Conservation (phyloP, 257 asterid species). For the Mentha longifolia region DNA sequence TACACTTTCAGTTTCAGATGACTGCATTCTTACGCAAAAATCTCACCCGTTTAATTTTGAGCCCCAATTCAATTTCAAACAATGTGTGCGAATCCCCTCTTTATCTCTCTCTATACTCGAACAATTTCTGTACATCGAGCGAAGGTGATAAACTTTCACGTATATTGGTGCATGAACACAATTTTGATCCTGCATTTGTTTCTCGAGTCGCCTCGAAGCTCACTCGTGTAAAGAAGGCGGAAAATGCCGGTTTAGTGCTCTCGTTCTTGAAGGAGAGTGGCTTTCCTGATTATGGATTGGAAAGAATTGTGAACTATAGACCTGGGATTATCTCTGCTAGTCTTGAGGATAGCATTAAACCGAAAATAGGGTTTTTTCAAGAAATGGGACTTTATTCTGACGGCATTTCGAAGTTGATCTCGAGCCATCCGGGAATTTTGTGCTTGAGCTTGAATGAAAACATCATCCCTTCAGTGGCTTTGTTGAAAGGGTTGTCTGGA, state of each 20-base stretch:
- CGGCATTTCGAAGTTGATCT: not conserved
- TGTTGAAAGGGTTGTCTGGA: not conserved
- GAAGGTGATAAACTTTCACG: not conserved
- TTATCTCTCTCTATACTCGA: too few species aligned
- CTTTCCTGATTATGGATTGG: not conserved
- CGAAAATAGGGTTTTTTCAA: not conserved
- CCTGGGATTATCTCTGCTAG: not conserved
- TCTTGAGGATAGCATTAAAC: constrained; percentile 3
- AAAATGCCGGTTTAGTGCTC: not conserved
- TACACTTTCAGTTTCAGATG: not conserved
- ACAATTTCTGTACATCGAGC: not conserved
- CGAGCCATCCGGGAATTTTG: not conserved
- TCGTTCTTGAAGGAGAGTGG: too few species aligned
- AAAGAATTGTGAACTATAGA: not conserved
- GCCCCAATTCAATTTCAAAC: not conserved
- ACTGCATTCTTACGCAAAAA: not conserved
- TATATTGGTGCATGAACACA: not conserved
- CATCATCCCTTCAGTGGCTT: not conserved
- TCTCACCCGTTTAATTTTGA: not conserved
- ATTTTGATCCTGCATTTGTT: not conserved
- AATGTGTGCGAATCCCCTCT: not conserved
- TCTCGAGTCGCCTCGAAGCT: not conserved
- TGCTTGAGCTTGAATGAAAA: not conserved
- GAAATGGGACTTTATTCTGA: not conserved
- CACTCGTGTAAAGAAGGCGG: not conserved